Conservation (phyloP, 345 rosid species). For the Boechera retrofracta region DNA sequence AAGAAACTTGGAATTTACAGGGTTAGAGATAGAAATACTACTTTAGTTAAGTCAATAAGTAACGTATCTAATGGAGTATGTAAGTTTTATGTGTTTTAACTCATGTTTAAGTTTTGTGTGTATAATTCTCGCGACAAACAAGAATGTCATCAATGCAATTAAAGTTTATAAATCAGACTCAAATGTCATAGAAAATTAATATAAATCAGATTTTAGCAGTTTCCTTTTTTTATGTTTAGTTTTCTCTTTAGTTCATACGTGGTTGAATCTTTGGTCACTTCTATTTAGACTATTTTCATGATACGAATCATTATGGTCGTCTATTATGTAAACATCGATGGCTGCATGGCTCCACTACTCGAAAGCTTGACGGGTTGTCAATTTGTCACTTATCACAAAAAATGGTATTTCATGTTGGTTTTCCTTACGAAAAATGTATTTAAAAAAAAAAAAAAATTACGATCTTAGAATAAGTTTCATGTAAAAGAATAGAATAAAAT, state of each 20-base stretch:
- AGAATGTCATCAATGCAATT: not conserved
- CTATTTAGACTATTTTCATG: not conserved
- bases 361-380: not conserved
- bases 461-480: not conserved
- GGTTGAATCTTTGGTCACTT: conserved; percentile 10
- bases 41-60: not conserved
- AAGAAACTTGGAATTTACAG: not conserved
- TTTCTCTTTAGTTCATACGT: not conserved
- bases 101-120: not conserved
- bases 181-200: not conserved
- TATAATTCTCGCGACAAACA: not conserved
- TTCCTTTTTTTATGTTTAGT: not conserved
- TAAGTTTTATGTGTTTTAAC: not conserved
- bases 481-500: not conserved
- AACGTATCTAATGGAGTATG: not conserved
- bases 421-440: not conserved
- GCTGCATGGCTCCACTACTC: conserved; percentile 1
- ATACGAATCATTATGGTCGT: conserved; percentile 12
- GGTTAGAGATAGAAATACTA: not conserved
- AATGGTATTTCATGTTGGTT: not conserved
- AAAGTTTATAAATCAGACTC: not conserved
- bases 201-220: not conserved
- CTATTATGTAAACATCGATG: not conserved
- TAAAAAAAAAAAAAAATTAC: not conserved
- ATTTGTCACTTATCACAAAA: not conserved